These are phyloP conservation scores for Aspergillus alliaceus DNA, from an alignment of 2,329 filamentous ascomycete species.

Conservation along the genomic window DNA sequence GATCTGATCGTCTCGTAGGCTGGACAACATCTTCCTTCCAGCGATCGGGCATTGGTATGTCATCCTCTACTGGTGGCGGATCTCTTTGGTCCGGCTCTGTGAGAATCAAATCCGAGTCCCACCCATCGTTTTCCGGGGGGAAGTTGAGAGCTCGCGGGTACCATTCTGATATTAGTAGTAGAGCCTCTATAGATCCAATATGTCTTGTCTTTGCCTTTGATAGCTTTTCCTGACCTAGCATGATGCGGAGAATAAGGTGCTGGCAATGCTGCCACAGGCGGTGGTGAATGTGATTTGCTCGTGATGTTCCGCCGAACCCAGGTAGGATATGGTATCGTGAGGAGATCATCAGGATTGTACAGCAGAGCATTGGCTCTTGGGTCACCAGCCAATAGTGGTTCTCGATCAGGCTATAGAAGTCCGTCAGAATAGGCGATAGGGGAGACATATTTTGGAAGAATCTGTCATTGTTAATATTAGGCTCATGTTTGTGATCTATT, in stretches of 20 bases:
- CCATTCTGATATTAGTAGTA: constrained; percentile 56
- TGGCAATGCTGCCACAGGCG: constrained; percentile 55
- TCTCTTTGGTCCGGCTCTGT: constrained; percentile 40
- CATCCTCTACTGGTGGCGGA: constrained; percentile 33
- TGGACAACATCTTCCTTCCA: constrained; percentile 56
- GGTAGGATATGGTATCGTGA: constrained; percentile 48
- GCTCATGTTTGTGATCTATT: too few species aligned
- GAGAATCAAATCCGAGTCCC: constrained; percentile 53
- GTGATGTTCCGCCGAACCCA: constrained; percentile 41
- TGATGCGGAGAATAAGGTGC: constrained; percentile 51
- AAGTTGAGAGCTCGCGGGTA: constrained; percentile 54
- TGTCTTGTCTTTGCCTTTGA: constrained; percentile 50
- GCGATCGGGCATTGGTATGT: constrained; percentile 33
- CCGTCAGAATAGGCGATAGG: constrained; percentile 49
- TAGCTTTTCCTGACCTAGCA: constrained; percentile 53
- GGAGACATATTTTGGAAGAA: constrained; percentile 51
- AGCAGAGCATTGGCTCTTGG: constrained; percentile 53
- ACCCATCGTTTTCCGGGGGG: constrained; percentile 53
- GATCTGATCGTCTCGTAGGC: constrained; percentile 52
- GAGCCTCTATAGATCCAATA: constrained; percentile 52
- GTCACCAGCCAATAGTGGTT: constrained; percentile 51
- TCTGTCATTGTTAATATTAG: constrained; percentile 12
- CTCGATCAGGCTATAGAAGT: constrained; percentile 48
- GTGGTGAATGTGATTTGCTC: constrained; percentile 52
- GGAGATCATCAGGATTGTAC: constrained; percentile 54